Percentiles rank a stretch among this genome's conserved stretches.
phyloP scores from a whole-genome alignment of 2,329 filamentous ascomycete genomes.

The Zasmidium angulare region DNA sequence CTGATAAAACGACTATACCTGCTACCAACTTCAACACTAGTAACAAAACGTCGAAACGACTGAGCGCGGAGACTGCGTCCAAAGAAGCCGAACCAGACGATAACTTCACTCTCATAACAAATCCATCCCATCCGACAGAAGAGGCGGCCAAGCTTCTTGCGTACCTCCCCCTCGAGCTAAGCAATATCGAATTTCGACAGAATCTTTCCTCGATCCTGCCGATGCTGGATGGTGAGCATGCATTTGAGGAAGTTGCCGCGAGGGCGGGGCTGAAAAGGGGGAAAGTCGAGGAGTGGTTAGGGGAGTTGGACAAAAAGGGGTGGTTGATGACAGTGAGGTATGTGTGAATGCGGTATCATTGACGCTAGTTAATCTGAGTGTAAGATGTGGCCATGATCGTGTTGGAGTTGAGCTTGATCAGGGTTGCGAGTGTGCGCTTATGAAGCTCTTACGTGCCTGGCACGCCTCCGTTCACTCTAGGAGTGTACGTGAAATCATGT shows the following conservation, averaged over 20 bases:
- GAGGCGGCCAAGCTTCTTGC: constrained; percentile 20
- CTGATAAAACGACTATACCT: constrained; percentile 27
- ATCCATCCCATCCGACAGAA: constrained; percentile 18
- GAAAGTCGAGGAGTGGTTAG: constrained; percentile 52
- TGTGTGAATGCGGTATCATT: too few relatives aligned
- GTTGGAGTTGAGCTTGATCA: too few relatives aligned
- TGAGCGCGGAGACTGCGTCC: constrained; percentile 10
- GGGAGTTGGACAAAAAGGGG: constrained; percentile 68
- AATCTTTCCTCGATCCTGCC: constrained; percentile 74
- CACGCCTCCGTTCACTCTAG: too few relatives aligned
- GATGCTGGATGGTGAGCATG: constrained; percentile 83
- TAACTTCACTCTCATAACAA: constrained; percentile 17
- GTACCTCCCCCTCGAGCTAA: constrained; percentile 12
- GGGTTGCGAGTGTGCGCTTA: too few relatives aligned
- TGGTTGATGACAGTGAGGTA: constrained; percentile 47
- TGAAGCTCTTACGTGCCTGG: too few relatives aligned
- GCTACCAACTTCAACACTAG: background rate
- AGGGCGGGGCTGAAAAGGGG: constrained; percentile 84
- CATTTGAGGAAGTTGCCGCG: constrained; percentile 83
- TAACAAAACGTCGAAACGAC: constrained; percentile 7
- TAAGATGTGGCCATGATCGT: too few relatives aligned
- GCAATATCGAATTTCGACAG: constrained; percentile 58
- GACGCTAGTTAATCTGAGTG: too few relatives aligned
- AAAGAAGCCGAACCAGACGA: background rate
- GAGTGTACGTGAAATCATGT: too few relatives aligned